Conservation (phyloP, 495 filamentous ascomycete genomes). For the Penicillium steckii region DNA sequence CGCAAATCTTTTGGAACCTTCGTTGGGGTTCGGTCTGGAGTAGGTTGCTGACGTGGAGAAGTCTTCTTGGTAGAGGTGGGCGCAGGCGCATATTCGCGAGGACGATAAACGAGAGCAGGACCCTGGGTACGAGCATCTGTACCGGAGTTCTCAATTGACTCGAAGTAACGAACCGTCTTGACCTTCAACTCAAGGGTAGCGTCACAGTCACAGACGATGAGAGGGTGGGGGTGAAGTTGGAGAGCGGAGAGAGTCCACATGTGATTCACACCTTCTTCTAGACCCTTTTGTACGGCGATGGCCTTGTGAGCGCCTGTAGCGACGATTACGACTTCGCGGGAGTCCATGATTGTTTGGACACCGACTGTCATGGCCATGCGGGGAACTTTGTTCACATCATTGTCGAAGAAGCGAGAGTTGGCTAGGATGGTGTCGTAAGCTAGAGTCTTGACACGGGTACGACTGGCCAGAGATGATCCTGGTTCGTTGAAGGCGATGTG, state of each 20-base stretch:
- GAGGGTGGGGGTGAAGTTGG: conserved; percentile 74
- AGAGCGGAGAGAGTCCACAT: conserved; percentile 86
- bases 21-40: conserved; percentile 25
- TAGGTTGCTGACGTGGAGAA: conserved; percentile 22
- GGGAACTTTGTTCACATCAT: conserved; percentile 70
- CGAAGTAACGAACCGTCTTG: conserved; percentile 73
- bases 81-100: conserved; percentile 39
- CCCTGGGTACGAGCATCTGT: conserved; percentile 58
- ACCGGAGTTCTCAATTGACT: conserved; percentile 64
- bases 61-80: conserved; percentile 28
- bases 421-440: conserved; percentile 85
- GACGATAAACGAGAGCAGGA: conserved; percentile 43
- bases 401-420: conserved; percentile 79
- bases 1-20: conserved; percentile 43
- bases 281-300: conserved; percentile 73
- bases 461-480: conserved; percentile 72
- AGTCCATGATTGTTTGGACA: conserved; percentile 82
- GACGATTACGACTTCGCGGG: conserved; percentile 78
- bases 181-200: conserved; percentile 81
- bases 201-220: conserved; percentile 84
- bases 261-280: conserved; percentile 81
- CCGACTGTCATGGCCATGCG: conserved; percentile 84
- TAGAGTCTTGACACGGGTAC: conserved; percentile 82
- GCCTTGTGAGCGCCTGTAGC: conserved; percentile 80
- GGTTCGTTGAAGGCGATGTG: conserved; percentile 93